Evolutionary conservation across 169 alveolate genomes (phyloP).

Genomic region (Plasmodium adleri): DNA sequence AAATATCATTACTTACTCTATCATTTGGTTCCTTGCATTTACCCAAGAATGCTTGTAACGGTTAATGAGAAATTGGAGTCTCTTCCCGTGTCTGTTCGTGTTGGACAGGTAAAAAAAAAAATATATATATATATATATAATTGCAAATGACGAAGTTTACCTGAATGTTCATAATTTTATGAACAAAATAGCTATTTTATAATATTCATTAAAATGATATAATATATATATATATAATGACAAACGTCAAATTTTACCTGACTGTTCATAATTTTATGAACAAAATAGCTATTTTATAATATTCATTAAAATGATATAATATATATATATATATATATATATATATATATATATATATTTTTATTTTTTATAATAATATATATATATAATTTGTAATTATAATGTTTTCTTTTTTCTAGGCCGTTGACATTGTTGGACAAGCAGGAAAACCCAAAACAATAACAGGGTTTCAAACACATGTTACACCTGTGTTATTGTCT

Average conservation of each 20-base stretch:
- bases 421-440: slow-evolving; percentile 97
- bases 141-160: neutral
- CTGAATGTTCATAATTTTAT: neutral
- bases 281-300: neutral
- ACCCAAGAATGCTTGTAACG: slow-evolving; percentile 91
- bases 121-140: neutral
- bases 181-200: neutral
- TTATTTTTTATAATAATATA: no score
- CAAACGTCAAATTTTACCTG: neutral
- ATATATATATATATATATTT: slow-evolving; percentile 55
- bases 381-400: no score
- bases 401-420: slow-evolving; percentile 70
- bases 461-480: slow-evolving; percentile 99
- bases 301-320: no score
- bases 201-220: no score
- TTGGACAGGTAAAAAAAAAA: slow-evolving; percentile 76
- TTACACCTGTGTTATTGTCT: slow-evolving; percentile 97
- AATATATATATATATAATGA: neutral
- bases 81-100: slow-evolving; percentile 89
- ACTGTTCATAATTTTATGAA: neutral
- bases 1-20: slow-evolving; percentile 93
- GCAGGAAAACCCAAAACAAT: slow-evolving; percentile 98
- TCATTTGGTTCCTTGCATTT: slow-evolving; percentile 94
- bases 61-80: slow-evolving; percentile 94
- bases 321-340: no score